phyloP scores from a whole-genome alignment of 768 basidiomycete species.

The Auricularia cornea region DNA sequence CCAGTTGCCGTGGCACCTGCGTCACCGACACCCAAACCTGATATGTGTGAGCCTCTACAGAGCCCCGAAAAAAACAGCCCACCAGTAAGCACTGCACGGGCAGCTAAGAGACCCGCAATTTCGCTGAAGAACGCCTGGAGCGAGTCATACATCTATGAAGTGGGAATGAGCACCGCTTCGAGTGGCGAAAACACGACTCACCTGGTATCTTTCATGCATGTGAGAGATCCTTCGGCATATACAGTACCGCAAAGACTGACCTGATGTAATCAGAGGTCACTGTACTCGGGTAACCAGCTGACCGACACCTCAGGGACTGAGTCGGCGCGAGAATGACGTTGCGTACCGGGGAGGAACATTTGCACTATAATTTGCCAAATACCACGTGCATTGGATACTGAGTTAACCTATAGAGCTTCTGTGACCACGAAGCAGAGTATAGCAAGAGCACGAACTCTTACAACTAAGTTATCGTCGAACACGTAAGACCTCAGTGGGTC shows the following conservation, averaged over 20 bases:
- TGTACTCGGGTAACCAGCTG: slow-evolving; percentile 51
- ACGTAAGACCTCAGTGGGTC: no score
- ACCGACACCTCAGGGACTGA: slow-evolving; percentile 23
- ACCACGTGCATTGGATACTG: no score
- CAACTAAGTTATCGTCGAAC: no score
- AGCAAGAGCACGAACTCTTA: no score
- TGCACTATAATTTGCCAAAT: neutral
- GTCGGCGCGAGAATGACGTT: neutral
- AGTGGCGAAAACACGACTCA: slow-evolving; percentile 3
- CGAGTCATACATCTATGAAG: slow-evolving; percentile 60
- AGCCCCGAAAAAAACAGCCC: no score
- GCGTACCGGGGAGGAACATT: neutral
- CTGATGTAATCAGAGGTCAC: slow-evolving; percentile 55
- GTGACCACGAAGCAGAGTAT: no score
- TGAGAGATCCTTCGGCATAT: neutral
- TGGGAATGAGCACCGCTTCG: slow-evolving; percentile 15
- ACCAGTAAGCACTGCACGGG: slow-evolving; percentile 64
- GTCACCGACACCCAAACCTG: slow-evolving; percentile 65
- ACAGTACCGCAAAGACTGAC: slow-evolving; percentile 26
- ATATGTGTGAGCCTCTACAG: no score
- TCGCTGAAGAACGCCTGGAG: slow-evolving; percentile 66
- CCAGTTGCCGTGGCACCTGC: slow-evolving; percentile 57
- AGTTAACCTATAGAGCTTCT: no score
- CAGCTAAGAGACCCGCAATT: slow-evolving; percentile 52
- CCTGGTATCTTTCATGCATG: neutral